Base-by-base conservation (phyloP, 306 rosid species). In the Prunus armeniaca region DNA sequence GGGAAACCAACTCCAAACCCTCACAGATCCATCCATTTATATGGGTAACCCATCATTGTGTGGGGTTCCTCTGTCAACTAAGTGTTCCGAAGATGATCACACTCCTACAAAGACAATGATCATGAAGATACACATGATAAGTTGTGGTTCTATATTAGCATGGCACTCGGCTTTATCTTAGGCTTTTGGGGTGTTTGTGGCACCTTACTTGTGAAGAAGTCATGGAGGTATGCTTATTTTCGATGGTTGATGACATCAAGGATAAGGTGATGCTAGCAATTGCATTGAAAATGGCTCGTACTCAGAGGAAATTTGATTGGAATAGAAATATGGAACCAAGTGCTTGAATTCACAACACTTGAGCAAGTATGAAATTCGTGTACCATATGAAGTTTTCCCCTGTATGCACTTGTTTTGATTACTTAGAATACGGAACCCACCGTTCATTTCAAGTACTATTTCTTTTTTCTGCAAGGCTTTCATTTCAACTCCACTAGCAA, bases 131-230 rank as follows among this genome's bases (percentile, higher is more conserved):
- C 19, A 46, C 3, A 46, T 46, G 72, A 67, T 0, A 14, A 20
- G 56, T 13, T 47, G 3, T 32, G 75, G 50, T 71, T 55, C 5
- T 34, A 32, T 12, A 14, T 71, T 2, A 54, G 75, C 28, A 71
- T 34, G 46, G 64, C n/a, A 4, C 0, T 54, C 2, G 75, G 64
- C 32, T 71, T 71, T 22, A 55, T n/a, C 5, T 34, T 71, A 41
- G 75, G 75, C 19, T 71, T 71, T 34, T 71, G 75, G 75, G 32
- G 7, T 19, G 47, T 74, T 3, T 60, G 57, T 62, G 78, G 69
- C 46, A 24, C 30, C 1, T 27, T 62, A 19, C 0, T 61, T 1
- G 2, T 74, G 19, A 58, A 60, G 5, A 47, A 46, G 24, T 17
- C 78, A 9, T 67, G 72, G 56, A 67, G 72, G 19, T 13, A 67